Evolutionary conservation across 192 early-diverging fungal genomes (phyloP), one percentile per base, ranked within the genome.

Genomic region (Dissophora globulifera): DNA sequence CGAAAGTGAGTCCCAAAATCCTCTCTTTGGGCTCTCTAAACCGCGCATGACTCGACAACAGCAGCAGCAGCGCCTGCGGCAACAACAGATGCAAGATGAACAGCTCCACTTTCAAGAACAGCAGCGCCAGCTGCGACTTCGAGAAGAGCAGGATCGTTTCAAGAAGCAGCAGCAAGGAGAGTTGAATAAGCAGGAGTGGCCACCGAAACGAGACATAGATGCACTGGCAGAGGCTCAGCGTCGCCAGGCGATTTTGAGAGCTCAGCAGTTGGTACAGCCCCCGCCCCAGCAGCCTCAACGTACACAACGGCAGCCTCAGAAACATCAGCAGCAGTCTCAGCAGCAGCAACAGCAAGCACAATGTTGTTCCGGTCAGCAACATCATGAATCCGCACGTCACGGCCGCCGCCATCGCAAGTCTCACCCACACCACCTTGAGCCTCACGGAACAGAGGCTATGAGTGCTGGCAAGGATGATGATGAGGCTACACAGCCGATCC

Each of bases 31-130:
- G n/a, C n/a, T n/a, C n/a, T n/a, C n/a, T n/a, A n/a, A n/a, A n/a
- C n/a, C n/a, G n/a, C n/a, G n/a, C n/a, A n/a, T 54, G 2, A n/a
- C 31, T 17, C 58, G 46, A 2, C 43, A 61, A 19, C 58, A 62
- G 27, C 32, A 56, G n/a, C 45, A 38, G 23, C 53, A 56, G 30
- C 19, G 42, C n/a, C 29, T 25, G 17, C 58, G 45, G 13, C 67
- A 62, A 23, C 50, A 54, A 12, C 13, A 46, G 13, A 31, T 19
- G 23, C 42, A 49, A 19, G 20, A 47, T 3, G 41, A 46, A 19
- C 40, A 58, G 19, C 53, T 38, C 35, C n/a, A n/a, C n/a, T n/a
- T n/a, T n/a, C n/a, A 56, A n/a, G 42, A 50, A 38, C 55, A 48
- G 0, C 7, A 43, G 2, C 2, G 31, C 19, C 16, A 61, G 0